Conservation (phyloP, 2,329 filamentous ascomycete genomes). For the Dendrostoma leiphaemia region DNA sequence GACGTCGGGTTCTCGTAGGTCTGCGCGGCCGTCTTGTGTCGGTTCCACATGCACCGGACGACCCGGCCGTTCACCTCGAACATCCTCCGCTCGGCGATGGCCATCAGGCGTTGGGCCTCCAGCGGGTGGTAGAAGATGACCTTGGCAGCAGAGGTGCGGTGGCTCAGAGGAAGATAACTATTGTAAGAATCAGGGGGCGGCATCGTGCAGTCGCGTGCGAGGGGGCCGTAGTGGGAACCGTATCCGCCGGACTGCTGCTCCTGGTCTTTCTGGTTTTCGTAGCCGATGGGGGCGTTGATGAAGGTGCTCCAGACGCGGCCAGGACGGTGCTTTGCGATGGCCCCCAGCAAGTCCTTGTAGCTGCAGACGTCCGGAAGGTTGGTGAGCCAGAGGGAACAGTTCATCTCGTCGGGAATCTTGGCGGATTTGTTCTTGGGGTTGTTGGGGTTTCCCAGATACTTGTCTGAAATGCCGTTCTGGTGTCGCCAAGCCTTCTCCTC, state of each 20-base stretch:
- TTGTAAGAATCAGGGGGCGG: too few relatives aligned
- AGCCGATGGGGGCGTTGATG: background rate
- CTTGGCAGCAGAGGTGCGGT: slow-evolving; percentile 11
- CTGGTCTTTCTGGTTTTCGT: background rate
- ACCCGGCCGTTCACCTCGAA: background rate
- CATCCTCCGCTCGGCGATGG: background rate
- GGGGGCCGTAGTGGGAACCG: too few relatives aligned
- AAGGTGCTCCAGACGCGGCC: slow-evolving; percentile 7
- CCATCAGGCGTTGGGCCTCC: background rate
- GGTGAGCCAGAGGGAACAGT: slow-evolving; percentile 15
- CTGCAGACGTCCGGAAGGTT: background rate
- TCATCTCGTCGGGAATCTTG: slow-evolving; percentile 5
- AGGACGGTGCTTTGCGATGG: background rate
- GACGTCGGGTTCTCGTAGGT: background rate
- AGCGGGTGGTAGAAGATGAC: slow-evolving; percentile 15
- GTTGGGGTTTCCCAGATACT: slow-evolving; percentile 5
- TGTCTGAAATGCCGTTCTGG: slow-evolving; percentile 2
- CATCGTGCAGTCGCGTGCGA: too few relatives aligned
- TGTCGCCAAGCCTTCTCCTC: background rate
- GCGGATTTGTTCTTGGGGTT: slow-evolving; percentile 17
- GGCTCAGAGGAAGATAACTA: background rate
- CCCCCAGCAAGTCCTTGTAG: background rate
- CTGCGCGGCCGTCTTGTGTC: background rate
- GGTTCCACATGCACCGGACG: background rate
- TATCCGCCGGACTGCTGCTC: background rate